Percentiles rank a stretch among this genome's conserved stretches.
phyloP scores from a whole-genome alignment of 768 basidiomycete species.

The Pulveroboletus sp. region DNA sequence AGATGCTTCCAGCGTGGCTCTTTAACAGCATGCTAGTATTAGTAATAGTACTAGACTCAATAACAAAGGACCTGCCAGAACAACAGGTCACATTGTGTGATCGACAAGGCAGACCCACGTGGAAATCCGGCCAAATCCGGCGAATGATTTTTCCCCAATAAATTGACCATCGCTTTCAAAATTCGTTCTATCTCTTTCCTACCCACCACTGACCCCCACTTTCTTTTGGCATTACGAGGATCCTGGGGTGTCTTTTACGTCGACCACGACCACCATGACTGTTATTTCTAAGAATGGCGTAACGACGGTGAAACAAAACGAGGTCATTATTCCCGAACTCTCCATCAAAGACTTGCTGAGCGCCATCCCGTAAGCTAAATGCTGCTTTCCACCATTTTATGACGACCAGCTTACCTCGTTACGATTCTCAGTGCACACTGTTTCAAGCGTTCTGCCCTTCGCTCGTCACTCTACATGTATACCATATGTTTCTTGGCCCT shows the following conservation, averaged over 20 bases:
- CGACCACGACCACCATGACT: conserved; percentile 21
- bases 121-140: conserved; percentile 26
- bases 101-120: conserved; percentile 17
- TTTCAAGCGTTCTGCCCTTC: conserved; percentile 83
- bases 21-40: no score
- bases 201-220: background rate
- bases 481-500: conserved; percentile 18
- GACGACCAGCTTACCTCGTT: background rate
- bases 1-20: no score
- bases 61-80: no score
- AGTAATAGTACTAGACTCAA: no score
- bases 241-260: conserved; percentile 4
- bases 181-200: background rate
- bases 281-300: conserved; percentile 11
- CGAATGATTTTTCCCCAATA: conserved; percentile 25
- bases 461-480: conserved; percentile 75
- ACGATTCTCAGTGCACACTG: conserved; percentile 62
- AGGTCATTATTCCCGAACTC: conserved; percentile 73
- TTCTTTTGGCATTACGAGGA: conserved; percentile 1
- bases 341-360: conserved; percentile 83
- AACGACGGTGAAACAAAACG: conserved; percentile 49
- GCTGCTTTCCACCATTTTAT: conserved; percentile 1
- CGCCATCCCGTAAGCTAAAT: conserved; percentile 67
- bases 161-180: conserved; percentile 8
- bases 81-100: no score